A percentile compares a stretch with the other conserved stretches of the same genome.
phyloP scores from a whole-genome alignment of 345 rosid species.

The Isatis tinctoria region DNA sequence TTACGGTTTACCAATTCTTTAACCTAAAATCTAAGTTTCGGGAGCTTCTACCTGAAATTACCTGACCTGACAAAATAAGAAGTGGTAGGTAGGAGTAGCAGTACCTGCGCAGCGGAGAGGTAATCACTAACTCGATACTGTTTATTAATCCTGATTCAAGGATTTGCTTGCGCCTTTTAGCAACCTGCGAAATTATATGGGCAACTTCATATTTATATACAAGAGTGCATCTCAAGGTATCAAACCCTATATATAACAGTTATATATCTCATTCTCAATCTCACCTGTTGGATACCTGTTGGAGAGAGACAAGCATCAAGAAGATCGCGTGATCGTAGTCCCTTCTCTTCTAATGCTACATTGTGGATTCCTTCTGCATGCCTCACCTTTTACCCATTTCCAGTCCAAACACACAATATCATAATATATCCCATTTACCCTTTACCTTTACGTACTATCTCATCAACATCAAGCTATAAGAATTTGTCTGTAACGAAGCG shows the following conservation, averaged over 20 bases:
- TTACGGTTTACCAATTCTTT: background rate
- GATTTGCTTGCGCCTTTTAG: conserved; percentile 7
- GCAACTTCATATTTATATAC: background rate
- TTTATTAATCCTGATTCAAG: conserved; percentile 5
- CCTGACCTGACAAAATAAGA: background rate
- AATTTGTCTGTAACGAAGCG: background rate
- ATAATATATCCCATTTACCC: background rate
- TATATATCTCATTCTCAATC: background rate
- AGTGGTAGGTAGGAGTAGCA: background rate
- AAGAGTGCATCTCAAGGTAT: background rate
- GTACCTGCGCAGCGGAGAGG: conserved; percentile 32
- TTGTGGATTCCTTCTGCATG: conserved; percentile 75
- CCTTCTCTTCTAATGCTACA: conserved; percentile 39
- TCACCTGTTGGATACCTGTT: conserved; percentile 53
- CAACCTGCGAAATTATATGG: background rate
- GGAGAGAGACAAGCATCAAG: conserved; percentile 63
- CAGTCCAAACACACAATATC: background rate
- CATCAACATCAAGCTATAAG: background rate
- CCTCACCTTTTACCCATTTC: conserved; percentile 45
- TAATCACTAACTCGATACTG: conserved; percentile 30
- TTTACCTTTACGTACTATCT: background rate
- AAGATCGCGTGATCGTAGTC: conserved; percentile 30
- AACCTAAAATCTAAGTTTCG: background rate
- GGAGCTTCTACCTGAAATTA: background rate
- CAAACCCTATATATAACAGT: background rate